Evolutionary conservation across 495 filamentous ascomycete genomes (phyloP).

Genomic region (Podospora didyma): DNA sequence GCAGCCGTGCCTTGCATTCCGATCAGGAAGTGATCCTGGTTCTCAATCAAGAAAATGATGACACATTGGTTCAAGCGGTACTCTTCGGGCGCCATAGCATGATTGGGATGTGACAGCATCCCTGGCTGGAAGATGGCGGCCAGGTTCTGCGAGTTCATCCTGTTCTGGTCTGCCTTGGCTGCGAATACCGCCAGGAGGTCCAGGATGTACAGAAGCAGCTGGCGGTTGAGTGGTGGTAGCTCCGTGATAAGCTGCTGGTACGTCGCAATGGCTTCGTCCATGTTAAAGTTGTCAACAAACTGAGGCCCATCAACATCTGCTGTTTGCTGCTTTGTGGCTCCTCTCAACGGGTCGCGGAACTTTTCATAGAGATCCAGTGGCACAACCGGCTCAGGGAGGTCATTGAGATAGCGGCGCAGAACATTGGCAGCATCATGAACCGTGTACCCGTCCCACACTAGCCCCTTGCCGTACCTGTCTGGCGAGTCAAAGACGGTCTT

Average conservation of each 20-base stretch:
- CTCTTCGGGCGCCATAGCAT: conserved; percentile 91
- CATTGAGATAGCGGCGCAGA: conserved; percentile 89
- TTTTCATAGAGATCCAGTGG: conserved; percentile 89
- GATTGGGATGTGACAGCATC: conserved; percentile 85
- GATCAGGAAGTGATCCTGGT: conserved; percentile 87
- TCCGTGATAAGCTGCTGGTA: conserved; percentile 92
- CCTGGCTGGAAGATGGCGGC: conserved; percentile 99
- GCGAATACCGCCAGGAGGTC: conserved; percentile 98
- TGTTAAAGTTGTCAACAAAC: conserved; percentile 66
- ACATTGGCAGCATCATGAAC: conserved; percentile 99
- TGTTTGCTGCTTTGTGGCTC: conserved; percentile 69
- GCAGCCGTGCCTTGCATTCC: conserved; percentile 91
- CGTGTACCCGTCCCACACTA: conserved; percentile 97
- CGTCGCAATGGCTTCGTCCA: conserved; percentile 66
- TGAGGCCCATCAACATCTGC: conserved; percentile 54
- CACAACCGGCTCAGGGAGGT: conserved; percentile 92
- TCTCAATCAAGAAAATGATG: conserved; percentile 95
- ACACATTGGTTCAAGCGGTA: conserved; percentile 96
- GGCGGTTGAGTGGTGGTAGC: conserved; percentile 87
- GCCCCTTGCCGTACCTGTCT: conserved; percentile 91
- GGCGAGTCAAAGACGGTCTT: conserved; percentile 90
- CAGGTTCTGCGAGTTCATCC: conserved; percentile 91
- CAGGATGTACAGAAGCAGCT: conserved; percentile 92
- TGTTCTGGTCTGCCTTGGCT: conserved; percentile 92
- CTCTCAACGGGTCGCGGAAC: conserved; percentile 80